phyloP scores from a whole-genome alignment of 257 asterid species.

The Solanum lycopersicoides region DNA sequence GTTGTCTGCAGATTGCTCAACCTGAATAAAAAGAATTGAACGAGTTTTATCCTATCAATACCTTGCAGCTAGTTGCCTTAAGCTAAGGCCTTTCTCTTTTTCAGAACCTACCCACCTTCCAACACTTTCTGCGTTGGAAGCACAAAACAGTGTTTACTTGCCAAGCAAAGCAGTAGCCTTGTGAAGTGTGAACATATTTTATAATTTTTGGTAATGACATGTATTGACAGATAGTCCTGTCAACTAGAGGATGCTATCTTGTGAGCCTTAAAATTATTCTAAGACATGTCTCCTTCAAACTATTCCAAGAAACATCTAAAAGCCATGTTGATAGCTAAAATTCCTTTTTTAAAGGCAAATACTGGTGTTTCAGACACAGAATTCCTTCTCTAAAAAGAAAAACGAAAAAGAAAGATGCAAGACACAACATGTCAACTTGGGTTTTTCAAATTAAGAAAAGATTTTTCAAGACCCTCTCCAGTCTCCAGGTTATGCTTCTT shows the following conservation, averaged over 20 bases:
- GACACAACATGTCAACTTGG: not conserved
- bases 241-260: not conserved
- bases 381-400: not conserved
- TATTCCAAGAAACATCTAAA: not conserved
- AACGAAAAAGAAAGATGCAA: not conserved
- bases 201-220: not conserved
- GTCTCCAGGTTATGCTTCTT: not conserved
- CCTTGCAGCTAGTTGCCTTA: not conserved
- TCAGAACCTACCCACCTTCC: not conserved
- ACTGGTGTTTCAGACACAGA: not conserved
- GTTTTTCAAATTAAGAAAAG: not conserved
- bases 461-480: not conserved
- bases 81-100: not conserved
- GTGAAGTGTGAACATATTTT: not conserved
- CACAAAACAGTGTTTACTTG: not conserved
- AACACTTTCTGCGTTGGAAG: not conserved
- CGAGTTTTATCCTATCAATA: not conserved
- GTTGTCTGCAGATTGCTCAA: not conserved
- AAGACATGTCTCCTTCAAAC: not conserved
- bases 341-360: not conserved
- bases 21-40: not conserved
- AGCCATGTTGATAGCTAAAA: not conserved
- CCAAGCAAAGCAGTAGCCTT: not conserved
- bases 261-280: not conserved
- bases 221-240: not conserved